Percentiles rank a stretch among this genome's conserved stretches.
Conservation (phyloP, 2,329 filamentous ascomycete species). For the Aspergillus floridensis region DNA sequence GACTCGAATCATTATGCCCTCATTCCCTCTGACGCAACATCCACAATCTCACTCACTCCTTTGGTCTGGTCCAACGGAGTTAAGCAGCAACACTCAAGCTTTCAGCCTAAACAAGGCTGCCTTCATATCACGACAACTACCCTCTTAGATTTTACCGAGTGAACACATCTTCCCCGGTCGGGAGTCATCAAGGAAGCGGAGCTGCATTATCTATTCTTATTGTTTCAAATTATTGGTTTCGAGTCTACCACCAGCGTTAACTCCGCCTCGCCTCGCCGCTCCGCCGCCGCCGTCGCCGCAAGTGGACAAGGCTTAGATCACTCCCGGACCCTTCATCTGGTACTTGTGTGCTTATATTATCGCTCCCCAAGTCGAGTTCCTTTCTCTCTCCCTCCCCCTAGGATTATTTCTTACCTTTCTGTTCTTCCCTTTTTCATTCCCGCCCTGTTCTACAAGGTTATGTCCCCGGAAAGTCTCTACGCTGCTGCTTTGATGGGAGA, state of each 20-base stretch:
- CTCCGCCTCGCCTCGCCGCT: not conserved
- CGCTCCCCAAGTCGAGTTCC: not conserved
- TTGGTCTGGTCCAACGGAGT: not conserved
- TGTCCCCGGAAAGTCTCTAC: constrained; percentile 21
- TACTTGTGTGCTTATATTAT: not conserved
- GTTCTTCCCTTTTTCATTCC: constrained; percentile 1
- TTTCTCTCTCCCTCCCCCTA: not conserved
- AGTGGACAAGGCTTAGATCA: constrained; percentile 2
- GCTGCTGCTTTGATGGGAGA: constrained; percentile 21
- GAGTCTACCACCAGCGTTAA: not conserved
- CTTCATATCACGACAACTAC: not conserved
- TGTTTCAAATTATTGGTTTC: not conserved
- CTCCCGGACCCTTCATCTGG: not conserved
- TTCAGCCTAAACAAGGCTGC: not conserved
- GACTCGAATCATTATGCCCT: not conserved
- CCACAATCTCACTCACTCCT: too few relatives aligned
- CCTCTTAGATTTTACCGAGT: too few relatives aligned
- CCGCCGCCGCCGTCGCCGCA: constrained; percentile 5
- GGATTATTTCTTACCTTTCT: not conserved
- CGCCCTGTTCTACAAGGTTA: constrained; percentile 14
- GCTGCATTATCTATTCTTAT: not conserved
- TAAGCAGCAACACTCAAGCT: not conserved
- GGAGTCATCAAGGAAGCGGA: too few relatives aligned
- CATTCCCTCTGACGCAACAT: not conserved
- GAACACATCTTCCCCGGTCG: too few relatives aligned